Conservation (phyloP, 1,139 yeast genomes). For the Candida freyschussii region DNA sequence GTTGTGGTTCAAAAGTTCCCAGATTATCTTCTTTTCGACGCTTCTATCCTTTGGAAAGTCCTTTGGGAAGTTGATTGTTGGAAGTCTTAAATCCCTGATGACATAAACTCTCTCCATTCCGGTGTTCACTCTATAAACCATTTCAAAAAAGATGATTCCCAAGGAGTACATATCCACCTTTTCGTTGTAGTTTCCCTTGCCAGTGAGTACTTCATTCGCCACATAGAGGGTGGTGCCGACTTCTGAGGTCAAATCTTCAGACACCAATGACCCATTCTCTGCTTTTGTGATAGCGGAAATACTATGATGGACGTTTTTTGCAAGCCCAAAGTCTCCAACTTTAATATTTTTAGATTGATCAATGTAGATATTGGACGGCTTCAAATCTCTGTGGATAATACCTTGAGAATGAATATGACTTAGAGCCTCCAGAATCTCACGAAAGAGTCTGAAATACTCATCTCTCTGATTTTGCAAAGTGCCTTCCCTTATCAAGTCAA, state of each 20-base stretch:
- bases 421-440: conserved; percentile 88
- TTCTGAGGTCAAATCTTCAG: conserved; percentile 84
- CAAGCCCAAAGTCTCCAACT: conserved; percentile 96
- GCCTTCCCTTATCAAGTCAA: conserved; percentile 70
- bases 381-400: conserved; percentile 89
- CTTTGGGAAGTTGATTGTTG: conserved; percentile 58
- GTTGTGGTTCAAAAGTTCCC: conserved; percentile 65
- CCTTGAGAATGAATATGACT: conserved; percentile 92
- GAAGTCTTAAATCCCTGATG: conserved; percentile 55
- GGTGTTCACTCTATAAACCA: conserved; percentile 78
- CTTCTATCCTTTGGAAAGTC: conserved; percentile 51
- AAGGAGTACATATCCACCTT: conserved; percentile 94
- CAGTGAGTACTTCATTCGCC: conserved; percentile 78
- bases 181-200: conserved; percentile 71
- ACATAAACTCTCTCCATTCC: conserved; percentile 89
- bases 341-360: conserved; percentile 85
- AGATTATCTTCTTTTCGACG: conserved; percentile 63
- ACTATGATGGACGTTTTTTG: conserved; percentile 67
- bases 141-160: conserved; percentile 92
- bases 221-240: conserved; percentile 93
- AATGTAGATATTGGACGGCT: conserved; percentile 93
- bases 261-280: conserved; percentile 26
- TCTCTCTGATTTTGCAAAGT: conserved; percentile 68
- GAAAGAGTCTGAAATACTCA: conserved; percentile 84
- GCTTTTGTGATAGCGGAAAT: conserved; percentile 28